Evolutionary conservation across 768 basidiomycete species (phyloP), one percentile per base, ranked within the genome.

Genomic region (Tubosaeta sp.): DNA sequence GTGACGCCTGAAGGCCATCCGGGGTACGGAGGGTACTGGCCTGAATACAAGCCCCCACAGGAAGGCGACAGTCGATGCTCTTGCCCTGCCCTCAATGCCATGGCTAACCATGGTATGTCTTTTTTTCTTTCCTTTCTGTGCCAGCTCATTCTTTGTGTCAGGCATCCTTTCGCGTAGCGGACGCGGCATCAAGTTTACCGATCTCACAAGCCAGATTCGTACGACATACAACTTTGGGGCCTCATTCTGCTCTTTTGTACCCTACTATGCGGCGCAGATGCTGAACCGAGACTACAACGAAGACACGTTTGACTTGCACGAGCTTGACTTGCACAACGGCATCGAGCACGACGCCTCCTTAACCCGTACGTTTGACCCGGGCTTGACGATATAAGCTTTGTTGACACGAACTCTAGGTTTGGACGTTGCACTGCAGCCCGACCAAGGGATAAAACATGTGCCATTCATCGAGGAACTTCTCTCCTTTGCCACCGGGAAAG

Each of bases 31-130:
- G 86, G 87, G 0, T 64, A 75, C 45, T 90, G 88, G 88, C 86
- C 87, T 0, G 80, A 83, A 59, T 89, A 76, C 59, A 67, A 74
- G 1, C 66, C 82, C 2, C 77, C 86, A 10, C 67, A 65, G 50
- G 74, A 81, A 9, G 80, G 78, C 1, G 87, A 90, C 57, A 88
- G 87, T 59, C 73, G 89, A 3, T 79, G 80, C 54, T 79, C 83
- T 1, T 90, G 88, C 56, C 88, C 88, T 1, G 87, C 79, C 12
- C 64, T 91, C 52, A 91, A 92, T 57, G 84, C 86, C 0, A 73
- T 92, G 79, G 87, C 89, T 7, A 91, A 91, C 63, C 89, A 91
- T 53, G 90, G 89, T 89, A 35, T n/a, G 59, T 56, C 38, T 24
- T 1, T 3, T 4, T 13, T n/a, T 9, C 16, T 9, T 21, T 24